phyloP scores from a whole-genome alignment of 108 stramenopile genomes.

The Schizochytrium sp. region DNA sequence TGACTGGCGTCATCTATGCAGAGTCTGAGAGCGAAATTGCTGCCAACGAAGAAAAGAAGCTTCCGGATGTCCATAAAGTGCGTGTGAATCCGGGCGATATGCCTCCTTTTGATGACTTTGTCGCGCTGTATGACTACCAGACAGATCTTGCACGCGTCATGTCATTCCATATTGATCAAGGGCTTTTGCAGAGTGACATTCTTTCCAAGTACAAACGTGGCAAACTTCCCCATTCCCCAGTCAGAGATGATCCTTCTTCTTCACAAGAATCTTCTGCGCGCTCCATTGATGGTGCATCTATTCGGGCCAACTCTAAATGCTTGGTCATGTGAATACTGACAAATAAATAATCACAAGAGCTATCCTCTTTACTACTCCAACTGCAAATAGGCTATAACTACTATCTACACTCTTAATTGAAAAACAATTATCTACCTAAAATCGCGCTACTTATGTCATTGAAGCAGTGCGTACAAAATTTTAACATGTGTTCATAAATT shows the following conservation, averaged over 20 bases:
- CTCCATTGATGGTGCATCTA: too few relatives aligned
- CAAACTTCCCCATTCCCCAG: not conserved
- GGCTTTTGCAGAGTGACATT: not conserved
- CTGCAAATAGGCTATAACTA: too few relatives aligned
- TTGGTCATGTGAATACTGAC: too few relatives aligned
- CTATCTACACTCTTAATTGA: too few relatives aligned
- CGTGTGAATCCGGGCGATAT: slow-evolving; percentile 9
- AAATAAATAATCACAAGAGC: too few relatives aligned
- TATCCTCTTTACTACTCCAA: too few relatives aligned
- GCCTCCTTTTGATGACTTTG: slow-evolving; percentile 37
- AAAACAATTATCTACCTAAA: too few relatives aligned
- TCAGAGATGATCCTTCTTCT: not conserved
- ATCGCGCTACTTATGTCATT: too few relatives aligned
- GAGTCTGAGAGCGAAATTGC: slow-evolving; percentile 29
- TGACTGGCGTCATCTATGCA: slow-evolving; percentile 23
- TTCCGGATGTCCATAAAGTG: not conserved
- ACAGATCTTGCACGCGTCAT: not conserved
- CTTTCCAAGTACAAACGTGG: not conserved
- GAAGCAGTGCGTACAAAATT: too few relatives aligned
- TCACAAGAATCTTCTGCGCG: too few relatives aligned
- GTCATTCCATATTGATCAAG: not conserved
- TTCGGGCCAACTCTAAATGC: too few relatives aligned
- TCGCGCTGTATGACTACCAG: not conserved
- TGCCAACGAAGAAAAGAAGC: slow-evolving; percentile 19
- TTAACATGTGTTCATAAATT: too few relatives aligned